Conservation (phyloP, 306 rosid genomes). For the Sphenostylis stenocarpa region DNA sequence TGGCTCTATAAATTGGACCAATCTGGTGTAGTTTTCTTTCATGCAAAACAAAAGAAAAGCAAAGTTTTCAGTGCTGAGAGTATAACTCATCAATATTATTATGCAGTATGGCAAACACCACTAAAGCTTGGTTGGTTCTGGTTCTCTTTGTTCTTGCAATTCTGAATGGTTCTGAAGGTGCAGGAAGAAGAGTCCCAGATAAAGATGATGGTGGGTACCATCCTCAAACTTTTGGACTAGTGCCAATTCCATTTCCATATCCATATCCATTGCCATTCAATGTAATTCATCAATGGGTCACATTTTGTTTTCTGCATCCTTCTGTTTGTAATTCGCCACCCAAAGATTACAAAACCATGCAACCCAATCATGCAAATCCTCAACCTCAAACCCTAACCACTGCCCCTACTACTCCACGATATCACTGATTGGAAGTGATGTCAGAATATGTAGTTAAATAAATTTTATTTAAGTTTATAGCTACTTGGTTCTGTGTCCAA, state of each 20-base stretch:
- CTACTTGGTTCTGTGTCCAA: background rate
- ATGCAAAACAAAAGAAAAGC: background rate
- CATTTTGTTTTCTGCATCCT: background rate
- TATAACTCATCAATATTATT: background rate
- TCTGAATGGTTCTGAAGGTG: background rate
- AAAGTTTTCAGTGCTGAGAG: background rate
- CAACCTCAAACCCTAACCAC: background rate
- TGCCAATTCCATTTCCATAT: background rate
- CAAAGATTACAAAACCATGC: background rate
- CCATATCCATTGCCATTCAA: no score
- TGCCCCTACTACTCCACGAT: background rate
- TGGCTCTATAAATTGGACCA: conserved; percentile 16
- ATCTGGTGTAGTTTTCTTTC: background rate
- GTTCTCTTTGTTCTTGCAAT: background rate
- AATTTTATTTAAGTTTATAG: background rate
- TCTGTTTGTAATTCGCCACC: background rate
- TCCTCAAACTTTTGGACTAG: background rate
- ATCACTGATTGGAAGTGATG: background rate
- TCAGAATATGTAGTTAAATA: background rate
- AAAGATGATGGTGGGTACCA: background rate
- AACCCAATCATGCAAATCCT: background rate
- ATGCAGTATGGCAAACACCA: background rate
- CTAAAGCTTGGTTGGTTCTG: background rate
- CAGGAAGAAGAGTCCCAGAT: background rate
- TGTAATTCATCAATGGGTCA: background rate